Percentiles rank a stretch among this genome's conserved stretches.
Conservation (phyloP, 345 rosid species). For the Euphorbia pulcherrima region DNA sequence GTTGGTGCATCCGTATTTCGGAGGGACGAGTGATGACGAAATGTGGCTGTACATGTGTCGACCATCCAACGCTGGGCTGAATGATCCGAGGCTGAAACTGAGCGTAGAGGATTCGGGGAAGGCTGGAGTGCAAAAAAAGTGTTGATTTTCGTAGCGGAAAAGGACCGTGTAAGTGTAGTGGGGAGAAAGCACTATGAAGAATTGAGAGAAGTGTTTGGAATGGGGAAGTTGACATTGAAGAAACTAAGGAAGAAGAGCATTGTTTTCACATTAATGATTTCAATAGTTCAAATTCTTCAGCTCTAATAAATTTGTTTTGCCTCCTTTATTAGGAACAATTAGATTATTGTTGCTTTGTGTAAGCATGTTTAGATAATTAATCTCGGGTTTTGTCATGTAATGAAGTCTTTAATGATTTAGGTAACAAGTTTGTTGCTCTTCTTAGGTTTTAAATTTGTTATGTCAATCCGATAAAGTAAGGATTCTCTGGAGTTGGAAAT, state of each 20-base stretch:
- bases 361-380: too few relatives aligned
- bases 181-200: slow-evolving; percentile 24
- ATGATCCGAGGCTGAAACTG: slow-evolving; percentile 44
- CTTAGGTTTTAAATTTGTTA: too few relatives aligned
- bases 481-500: too few relatives aligned
- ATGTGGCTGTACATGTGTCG: slow-evolving; percentile 47
- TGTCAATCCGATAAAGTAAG: too few relatives aligned
- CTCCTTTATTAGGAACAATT: neutral
- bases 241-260: slow-evolving; percentile 23
- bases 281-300: neutral
- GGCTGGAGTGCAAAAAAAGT: slow-evolving; percentile 33
- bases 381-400: too few relatives aligned
- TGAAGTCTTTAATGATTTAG: too few relatives aligned
- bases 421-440: too few relatives aligned
- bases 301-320: neutral
- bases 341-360: neutral
- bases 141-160: slow-evolving; percentile 33
- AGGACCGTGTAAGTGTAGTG: slow-evolving; percentile 24
- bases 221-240: slow-evolving; percentile 25
- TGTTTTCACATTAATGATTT: slow-evolving; percentile 17
- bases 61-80: slow-evolving; percentile 28
- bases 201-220: slow-evolving; percentile 36
- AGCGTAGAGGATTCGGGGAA: slow-evolving; percentile 22
- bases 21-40: slow-evolving; percentile 36
- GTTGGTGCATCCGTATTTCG: slow-evolving; percentile 48